Evolutionary conservation across 208 protist species (phyloP).

Genomic region (Phytomonas francai): DNA sequence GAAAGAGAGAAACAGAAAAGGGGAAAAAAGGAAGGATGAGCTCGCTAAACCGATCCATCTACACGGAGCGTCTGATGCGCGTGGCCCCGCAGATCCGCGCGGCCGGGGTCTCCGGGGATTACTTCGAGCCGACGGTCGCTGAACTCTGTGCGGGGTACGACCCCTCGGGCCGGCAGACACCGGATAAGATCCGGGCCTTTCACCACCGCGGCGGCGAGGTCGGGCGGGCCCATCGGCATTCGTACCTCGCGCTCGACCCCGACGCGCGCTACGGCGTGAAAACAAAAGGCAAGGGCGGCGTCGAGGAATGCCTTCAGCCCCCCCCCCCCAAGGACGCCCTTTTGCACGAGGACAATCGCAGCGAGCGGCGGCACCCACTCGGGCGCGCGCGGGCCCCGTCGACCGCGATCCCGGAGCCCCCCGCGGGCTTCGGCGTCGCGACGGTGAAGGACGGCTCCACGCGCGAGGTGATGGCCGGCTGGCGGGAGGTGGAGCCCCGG

Average conservation of each 20-base stretch:
- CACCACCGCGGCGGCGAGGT: constrained; percentile 60
- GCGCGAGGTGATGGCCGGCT: constrained; percentile 34
- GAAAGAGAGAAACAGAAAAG: neutral
- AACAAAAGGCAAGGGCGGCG: constrained; percentile 17
- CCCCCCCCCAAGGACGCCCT: no score
- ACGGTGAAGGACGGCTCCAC: constrained; percentile 26
- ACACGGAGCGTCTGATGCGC: constrained; percentile 38
- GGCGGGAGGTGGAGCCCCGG: constrained; percentile 35
- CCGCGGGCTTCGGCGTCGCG: constrained; percentile 53
- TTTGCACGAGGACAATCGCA: no score
- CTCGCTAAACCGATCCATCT: constrained; percentile 16
- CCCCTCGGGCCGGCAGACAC: constrained; percentile 29
- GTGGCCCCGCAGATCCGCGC: constrained; percentile 68
- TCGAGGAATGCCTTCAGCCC: constrained; percentile 57
- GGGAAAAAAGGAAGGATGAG: constrained; percentile 16
- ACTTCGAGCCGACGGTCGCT: constrained; percentile 28
- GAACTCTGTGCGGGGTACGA: constrained; percentile 73
- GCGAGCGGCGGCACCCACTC: constrained; percentile 46
- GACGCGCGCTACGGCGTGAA: constrained; percentile 37
- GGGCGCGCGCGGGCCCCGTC: constrained; percentile 35
- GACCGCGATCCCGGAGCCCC: constrained; percentile 29
- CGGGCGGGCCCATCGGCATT: constrained; percentile 36
- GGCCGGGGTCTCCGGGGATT: constrained; percentile 48
- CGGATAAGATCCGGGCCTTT: constrained; percentile 47
- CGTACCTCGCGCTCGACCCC: constrained; percentile 36